phyloP scores from a whole-genome alignment of 495 filamentous ascomycete genomes.

The Aspergillus biplanus region DNA sequence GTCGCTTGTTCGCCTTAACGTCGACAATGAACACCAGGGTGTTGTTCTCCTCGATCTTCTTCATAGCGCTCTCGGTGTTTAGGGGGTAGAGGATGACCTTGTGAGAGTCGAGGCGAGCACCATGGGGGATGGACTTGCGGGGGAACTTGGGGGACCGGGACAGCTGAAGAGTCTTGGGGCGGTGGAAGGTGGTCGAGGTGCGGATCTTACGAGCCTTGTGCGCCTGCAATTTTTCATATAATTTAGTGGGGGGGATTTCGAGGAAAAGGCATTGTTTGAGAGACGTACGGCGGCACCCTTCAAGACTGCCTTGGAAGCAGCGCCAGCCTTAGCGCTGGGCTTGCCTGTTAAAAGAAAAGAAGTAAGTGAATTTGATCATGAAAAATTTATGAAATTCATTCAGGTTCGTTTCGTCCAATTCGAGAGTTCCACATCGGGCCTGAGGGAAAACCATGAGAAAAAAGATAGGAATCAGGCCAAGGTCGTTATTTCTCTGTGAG shows the following conservation, averaged over 20 bases:
- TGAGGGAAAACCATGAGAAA: neutral
- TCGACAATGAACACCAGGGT: slow-evolving; percentile 99
- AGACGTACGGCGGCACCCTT: slow-evolving; percentile 72
- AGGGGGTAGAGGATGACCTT: slow-evolving; percentile 84
- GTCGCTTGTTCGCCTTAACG: slow-evolving; percentile 98
- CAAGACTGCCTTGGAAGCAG: slow-evolving; percentile 91
- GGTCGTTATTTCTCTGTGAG: neutral
- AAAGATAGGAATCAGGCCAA: neutral
- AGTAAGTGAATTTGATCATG: slow-evolving; percentile 12
- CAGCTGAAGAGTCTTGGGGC: slow-evolving; percentile 89
- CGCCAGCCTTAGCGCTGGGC: slow-evolving; percentile 76
- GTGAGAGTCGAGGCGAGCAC: slow-evolving; percentile 88
- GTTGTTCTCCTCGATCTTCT: slow-evolving; percentile 99
- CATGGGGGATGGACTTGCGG: slow-evolving; percentile 88
- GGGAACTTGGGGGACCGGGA: slow-evolving; percentile 94
- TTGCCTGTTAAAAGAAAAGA: slow-evolving; percentile 57
- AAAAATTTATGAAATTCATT: neutral
- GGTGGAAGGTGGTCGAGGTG: slow-evolving; percentile 94
- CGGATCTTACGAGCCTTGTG: slow-evolving; percentile 93
- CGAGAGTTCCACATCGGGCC: no score
- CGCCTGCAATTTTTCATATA: slow-evolving; percentile 53
- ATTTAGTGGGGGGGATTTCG: slow-evolving; percentile 14
- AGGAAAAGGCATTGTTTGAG: neutral
- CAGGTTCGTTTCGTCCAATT: no score
- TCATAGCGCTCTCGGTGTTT: slow-evolving; percentile 99